phyloP scores from a whole-genome alignment of 345 rosid species.

The Barbarea vulgaris region DNA sequence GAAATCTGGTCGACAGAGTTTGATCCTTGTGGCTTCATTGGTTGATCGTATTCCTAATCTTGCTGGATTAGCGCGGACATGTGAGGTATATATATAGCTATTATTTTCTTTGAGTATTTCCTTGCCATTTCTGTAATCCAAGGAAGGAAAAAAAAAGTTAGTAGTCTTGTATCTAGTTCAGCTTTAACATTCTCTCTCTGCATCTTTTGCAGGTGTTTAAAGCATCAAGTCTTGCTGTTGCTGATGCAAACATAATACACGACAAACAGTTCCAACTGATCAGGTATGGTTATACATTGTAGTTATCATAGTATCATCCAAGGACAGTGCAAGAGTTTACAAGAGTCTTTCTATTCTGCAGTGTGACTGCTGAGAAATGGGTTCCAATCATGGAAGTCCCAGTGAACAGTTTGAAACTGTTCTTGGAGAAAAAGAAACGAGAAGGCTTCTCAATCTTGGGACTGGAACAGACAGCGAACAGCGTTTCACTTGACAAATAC shows the following conservation, averaged over 20 bases:
- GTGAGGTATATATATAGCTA: constrained; percentile 76
- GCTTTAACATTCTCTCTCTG: background rate
- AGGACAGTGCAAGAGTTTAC: background rate
- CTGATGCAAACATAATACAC: constrained; percentile 62
- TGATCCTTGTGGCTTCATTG: constrained; percentile 88
- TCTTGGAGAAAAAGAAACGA: constrained; percentile 79
- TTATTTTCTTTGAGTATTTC: background rate
- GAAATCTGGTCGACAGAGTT: constrained; percentile 68
- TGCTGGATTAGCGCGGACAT: constrained; percentile 93
- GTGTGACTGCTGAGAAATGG: constrained; percentile 98
- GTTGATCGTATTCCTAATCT: constrained; percentile 94
- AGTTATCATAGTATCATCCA: background rate
- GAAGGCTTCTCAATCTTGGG: constrained; percentile 93
- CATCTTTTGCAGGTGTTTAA: constrained; percentile 67
- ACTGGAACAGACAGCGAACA: constrained; percentile 92
- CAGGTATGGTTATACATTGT: constrained; percentile 50
- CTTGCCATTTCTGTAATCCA: background rate
- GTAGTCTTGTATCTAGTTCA: constrained; percentile 4
- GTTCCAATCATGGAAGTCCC: constrained; percentile 92
- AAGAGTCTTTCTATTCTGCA: constrained; percentile 39
- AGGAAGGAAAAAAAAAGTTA: background rate
- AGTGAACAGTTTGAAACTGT: constrained; percentile 66
- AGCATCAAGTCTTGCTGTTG: constrained; percentile 75
- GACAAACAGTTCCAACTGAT: constrained; percentile 97
- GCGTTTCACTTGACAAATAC: constrained; percentile 72